Evolutionary conservation across 495 filamentous ascomycete genomes (phyloP).

Genomic region (Friedmanniomyces simplex): DNA sequence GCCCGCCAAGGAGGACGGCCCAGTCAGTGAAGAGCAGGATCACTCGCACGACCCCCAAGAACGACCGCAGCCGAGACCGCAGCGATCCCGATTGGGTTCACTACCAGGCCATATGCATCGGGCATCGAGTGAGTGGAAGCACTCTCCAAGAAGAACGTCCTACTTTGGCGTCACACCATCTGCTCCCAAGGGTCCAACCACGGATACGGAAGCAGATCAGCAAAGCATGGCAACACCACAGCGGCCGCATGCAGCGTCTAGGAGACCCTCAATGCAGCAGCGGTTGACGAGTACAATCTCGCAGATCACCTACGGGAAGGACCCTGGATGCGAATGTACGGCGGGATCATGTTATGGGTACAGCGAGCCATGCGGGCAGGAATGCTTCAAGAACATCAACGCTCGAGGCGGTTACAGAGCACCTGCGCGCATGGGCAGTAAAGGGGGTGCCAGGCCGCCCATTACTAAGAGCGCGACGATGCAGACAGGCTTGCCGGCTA

Average conservation of each 20-base stretch:
- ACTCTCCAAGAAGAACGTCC: neutral
- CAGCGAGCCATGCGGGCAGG: conserved; percentile 72
- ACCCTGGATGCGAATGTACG: conserved; percentile 58
- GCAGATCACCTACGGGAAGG: conserved; percentile 57
- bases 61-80: neutral
- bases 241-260: neutral
- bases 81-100: conserved; percentile 4
- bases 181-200: neutral
- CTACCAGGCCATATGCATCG: conserved; percentile 11
- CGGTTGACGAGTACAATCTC: conserved; percentile 44
- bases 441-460: conserved; percentile 2
- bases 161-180: conserved; percentile 1
- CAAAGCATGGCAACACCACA: neutral
- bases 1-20: conserved; percentile 9
- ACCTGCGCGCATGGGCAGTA: neutral
- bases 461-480: conserved; percentile 13
- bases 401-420: conserved; percentile 13
- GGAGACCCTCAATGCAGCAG: conserved; percentile 34
- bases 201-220: neutral
- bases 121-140: neutral
- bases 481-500: neutral
- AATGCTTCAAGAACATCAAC: conserved; percentile 53
- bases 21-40: conserved; percentile 7
- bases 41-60: conserved; percentile 13
- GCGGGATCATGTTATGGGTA: conserved; percentile 76